Conservation (phyloP, 2,329 filamentous ascomycete species). For the Microdochium paspali region DNA sequence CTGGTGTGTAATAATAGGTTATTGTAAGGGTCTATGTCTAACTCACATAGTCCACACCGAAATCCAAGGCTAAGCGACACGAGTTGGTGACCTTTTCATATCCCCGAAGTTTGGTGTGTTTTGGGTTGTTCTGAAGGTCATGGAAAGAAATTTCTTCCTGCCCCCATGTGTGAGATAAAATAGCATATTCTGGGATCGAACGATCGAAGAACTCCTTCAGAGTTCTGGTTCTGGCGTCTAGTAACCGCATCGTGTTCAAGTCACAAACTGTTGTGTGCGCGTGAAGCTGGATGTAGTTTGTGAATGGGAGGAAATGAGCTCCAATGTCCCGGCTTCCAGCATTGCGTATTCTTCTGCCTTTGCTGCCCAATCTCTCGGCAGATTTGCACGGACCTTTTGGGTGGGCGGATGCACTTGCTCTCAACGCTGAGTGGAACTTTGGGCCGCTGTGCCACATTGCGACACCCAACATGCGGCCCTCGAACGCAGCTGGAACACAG, state of each 20-base stretch:
- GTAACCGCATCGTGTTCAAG: constrained; percentile 8
- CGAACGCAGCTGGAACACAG: too few species aligned
- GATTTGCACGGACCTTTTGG: too few species aligned
- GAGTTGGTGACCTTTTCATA: neutral
- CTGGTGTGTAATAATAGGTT: neutral
- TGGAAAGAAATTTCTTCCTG: constrained; percentile 13
- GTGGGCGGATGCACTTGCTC: too few species aligned
- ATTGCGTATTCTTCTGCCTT: too few species aligned
- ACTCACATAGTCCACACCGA: neutral
- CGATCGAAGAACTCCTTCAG: constrained; percentile 4
- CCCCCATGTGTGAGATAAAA: constrained; percentile 3
- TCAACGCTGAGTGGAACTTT: too few species aligned
- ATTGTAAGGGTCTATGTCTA: neutral
- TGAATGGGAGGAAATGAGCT: too few species aligned
- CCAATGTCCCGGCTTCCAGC: too few species aligned
- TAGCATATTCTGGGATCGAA: neutral
- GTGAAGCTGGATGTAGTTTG: too few species aligned
- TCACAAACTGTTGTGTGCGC: too few species aligned
- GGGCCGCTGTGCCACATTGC: too few species aligned
- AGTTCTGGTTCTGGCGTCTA: constrained; percentile 4
- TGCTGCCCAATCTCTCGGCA: too few species aligned
- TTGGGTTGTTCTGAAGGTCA: constrained; percentile 5
- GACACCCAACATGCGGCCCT: too few species aligned
- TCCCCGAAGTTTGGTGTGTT: neutral
- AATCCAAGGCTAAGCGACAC: neutral